A percentile compares a stretch with the other conserved stretches of the same genome.
These are phyloP conservation scores for Brasilioporus rufonigricans DNA, from an alignment of 768 basidiomycete species.

Conservation along the genomic window DNA sequence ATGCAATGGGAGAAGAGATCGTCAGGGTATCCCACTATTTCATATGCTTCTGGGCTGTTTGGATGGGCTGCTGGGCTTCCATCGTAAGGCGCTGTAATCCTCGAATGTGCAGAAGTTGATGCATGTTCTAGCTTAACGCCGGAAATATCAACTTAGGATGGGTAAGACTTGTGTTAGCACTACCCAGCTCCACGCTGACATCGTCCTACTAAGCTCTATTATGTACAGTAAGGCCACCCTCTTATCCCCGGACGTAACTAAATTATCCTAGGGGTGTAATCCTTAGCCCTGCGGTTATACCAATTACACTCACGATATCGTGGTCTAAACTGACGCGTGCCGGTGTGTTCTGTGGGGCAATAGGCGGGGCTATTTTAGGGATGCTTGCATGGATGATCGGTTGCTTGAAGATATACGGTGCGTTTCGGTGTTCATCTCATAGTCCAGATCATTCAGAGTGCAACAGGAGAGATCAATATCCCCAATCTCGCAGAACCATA, in stretches of 20 bases:
- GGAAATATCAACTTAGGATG: slow-evolving; percentile 46
- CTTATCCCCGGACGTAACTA: not conserved
- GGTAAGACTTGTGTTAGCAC: slow-evolving; percentile 27
- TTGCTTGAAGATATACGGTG: slow-evolving; percentile 49
- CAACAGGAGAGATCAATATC: slow-evolving; percentile 36
- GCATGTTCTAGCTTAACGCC: slow-evolving; percentile 37
- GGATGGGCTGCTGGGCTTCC: slow-evolving; percentile 43
- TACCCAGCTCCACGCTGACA: slow-evolving; percentile 3
- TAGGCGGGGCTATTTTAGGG: slow-evolving; percentile 40
- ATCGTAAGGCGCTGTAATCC: slow-evolving; percentile 27
- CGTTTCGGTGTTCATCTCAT: not conserved
- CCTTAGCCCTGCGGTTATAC: slow-evolving; percentile 48
- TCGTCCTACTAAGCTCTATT: slow-evolving; percentile 34
- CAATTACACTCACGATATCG: slow-evolving; percentile 45
- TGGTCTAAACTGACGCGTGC: slow-evolving; percentile 44
- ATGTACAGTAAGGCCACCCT: slow-evolving; percentile 38
- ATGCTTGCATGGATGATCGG: slow-evolving; percentile 53
- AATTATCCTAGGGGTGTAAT: slow-evolving; percentile 41
- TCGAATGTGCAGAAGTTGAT: not conserved
- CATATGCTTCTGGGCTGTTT: slow-evolving; percentile 42
- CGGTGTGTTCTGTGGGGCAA: slow-evolving; percentile 40
- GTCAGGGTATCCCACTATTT: slow-evolving; percentile 39
- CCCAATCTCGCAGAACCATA: slow-evolving; percentile 38
- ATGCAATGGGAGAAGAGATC: slow-evolving; percentile 38
- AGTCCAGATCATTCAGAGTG: not conserved